phyloP scores from a whole-genome alignment of 495 filamentous ascomycete species.

The Chaetomidium leptoderma region DNA sequence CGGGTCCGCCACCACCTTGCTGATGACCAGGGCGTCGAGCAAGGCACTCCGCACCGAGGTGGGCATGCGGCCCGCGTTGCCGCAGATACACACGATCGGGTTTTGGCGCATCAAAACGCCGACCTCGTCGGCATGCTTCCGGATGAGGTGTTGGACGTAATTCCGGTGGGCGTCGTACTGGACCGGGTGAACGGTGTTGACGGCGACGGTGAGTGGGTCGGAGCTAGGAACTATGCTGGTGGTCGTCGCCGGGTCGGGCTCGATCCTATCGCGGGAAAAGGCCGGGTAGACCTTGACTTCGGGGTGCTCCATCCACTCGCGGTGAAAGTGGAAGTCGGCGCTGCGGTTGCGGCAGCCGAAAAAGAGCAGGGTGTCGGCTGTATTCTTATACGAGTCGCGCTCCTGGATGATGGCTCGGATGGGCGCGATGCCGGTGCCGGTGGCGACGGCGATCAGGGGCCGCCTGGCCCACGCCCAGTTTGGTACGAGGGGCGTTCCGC shows the following conservation, averaged over 20 bases:
- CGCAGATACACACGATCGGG: constrained; percentile 64
- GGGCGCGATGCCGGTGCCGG: constrained; percentile 89
- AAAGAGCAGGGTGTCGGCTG: constrained; percentile 51
- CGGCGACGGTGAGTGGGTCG: neutral
- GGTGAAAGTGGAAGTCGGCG: constrained; percentile 73
- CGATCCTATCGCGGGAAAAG: constrained; percentile 60
- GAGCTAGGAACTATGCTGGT: neutral
- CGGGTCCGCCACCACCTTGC: constrained; percentile 22
- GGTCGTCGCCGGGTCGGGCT: constrained; percentile 21
- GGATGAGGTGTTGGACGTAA: constrained; percentile 86
- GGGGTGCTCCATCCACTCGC: constrained; percentile 60
- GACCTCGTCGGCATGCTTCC: constrained; percentile 54
- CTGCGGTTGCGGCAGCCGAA: constrained; percentile 72
- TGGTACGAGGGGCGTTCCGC: constrained; percentile 15
- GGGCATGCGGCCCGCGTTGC: constrained; percentile 82
- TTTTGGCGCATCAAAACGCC: constrained; percentile 48
- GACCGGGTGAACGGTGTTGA: neutral
- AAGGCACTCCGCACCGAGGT: constrained; percentile 79
- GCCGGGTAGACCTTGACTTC: constrained; percentile 62
- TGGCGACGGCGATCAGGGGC: constrained; percentile 76
- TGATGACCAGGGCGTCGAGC: constrained; percentile 57
- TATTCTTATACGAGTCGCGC: constrained; percentile 30
- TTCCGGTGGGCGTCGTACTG: constrained; percentile 53
- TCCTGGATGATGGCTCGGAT: constrained; percentile 78
- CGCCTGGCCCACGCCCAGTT: constrained; percentile 10